Conservation (phyloP, 2,329 filamentous ascomycete species). For the Sordariomycetes sp. region DNA sequence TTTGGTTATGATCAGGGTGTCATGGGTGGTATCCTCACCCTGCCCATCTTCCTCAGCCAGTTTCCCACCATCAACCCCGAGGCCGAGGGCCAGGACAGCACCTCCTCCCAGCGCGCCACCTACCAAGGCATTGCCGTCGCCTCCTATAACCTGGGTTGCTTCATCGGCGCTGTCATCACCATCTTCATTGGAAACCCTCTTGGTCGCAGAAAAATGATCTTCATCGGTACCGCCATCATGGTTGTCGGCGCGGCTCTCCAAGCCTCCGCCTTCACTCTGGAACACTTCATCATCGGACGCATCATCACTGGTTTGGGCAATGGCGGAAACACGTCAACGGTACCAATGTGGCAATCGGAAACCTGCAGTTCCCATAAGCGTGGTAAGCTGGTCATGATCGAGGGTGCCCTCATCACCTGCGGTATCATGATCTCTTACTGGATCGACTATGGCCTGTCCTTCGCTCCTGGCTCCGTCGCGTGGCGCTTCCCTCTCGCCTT, state of each 20-base stretch:
- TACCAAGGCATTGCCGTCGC: constrained; percentile 47
- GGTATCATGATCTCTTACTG: constrained; percentile 52
- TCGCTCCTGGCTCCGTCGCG: constrained; percentile 26
- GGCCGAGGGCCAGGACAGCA: constrained; percentile 23
- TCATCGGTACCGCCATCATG: constrained; percentile 49
- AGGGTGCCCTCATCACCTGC: constrained; percentile 47
- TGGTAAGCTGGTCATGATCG: constrained; percentile 53
- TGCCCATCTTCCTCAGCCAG: constrained; percentile 47
- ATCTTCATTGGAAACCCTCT: constrained; percentile 57
- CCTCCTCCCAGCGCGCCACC: constrained; percentile 29
- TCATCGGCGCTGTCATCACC: constrained; percentile 54
- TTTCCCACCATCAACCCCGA: constrained; percentile 42
- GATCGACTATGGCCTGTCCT: constrained; percentile 50
- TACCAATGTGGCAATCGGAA: constrained; percentile 53
- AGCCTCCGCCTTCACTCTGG: constrained; percentile 41
- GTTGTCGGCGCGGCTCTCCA: constrained; percentile 51
- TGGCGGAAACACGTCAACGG: constrained; percentile 46
- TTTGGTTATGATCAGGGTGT: constrained; percentile 62
- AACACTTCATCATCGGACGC: constrained; percentile 48
- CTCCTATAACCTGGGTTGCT: constrained; percentile 52
- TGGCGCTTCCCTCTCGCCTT: constrained; percentile 53
- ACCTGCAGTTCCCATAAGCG: constrained; percentile 47
- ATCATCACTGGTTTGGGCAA: constrained; percentile 51
- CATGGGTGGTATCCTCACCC: constrained; percentile 66
- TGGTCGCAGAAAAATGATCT: constrained; percentile 49